These are phyloP conservation scores for Tranzscheliella williamsii DNA, from an alignment of 1,284 basidiomycete genomes.

Conservation along the genomic window DNA sequence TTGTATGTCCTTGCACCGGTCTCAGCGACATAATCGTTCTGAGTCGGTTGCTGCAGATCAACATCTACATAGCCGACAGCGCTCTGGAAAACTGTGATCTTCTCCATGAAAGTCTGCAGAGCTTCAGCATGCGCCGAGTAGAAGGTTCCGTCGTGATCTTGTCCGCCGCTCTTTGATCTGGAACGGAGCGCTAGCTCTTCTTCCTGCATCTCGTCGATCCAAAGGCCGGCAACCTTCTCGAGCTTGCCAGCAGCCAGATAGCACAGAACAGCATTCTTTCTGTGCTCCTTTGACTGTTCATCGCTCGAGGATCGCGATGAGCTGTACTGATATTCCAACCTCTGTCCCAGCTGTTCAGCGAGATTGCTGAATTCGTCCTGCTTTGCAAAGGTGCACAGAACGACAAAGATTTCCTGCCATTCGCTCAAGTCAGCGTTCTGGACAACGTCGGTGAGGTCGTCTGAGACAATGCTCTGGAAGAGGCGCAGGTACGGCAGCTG, in stretches of 20 bases:
- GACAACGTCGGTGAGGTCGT: slow-evolving; percentile 88
- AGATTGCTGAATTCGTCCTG: slow-evolving; percentile 81
- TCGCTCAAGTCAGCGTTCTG: slow-evolving; percentile 92
- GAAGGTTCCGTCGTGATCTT: slow-evolving; percentile 29
- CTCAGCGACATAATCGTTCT: slow-evolving; percentile 63
- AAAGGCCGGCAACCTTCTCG: slow-evolving; percentile 86
- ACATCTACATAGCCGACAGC: slow-evolving; percentile 85
- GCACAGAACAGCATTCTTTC: slow-evolving; percentile 89
- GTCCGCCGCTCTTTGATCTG: slow-evolving; percentile 11
- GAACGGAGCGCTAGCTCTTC: slow-evolving; percentile 69
- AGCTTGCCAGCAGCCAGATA: slow-evolving; percentile 82
- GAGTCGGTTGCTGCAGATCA: slow-evolving; percentile 68
- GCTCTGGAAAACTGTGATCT: slow-evolving; percentile 89
- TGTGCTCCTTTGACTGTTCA: slow-evolving; percentile 66
- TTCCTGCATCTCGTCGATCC: slow-evolving; percentile 87
- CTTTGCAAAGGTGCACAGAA: slow-evolving; percentile 90
- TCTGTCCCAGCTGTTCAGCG: slow-evolving; percentile 86
- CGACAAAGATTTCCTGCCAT: slow-evolving; percentile 97
- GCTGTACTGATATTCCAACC: slow-evolving; percentile 80
- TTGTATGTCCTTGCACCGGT: slow-evolving; percentile 74
- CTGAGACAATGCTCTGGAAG: slow-evolving; percentile 91
- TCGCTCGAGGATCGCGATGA: slow-evolving; percentile 54
- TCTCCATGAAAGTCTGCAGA: slow-evolving; percentile 92
- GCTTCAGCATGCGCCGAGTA: slow-evolving; percentile 87
- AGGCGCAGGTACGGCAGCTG: slow-evolving; percentile 85